Evolutionary conservation across 2,329 filamentous ascomycete genomes (phyloP).

Genomic region (Gremmenia infestans): DNA sequence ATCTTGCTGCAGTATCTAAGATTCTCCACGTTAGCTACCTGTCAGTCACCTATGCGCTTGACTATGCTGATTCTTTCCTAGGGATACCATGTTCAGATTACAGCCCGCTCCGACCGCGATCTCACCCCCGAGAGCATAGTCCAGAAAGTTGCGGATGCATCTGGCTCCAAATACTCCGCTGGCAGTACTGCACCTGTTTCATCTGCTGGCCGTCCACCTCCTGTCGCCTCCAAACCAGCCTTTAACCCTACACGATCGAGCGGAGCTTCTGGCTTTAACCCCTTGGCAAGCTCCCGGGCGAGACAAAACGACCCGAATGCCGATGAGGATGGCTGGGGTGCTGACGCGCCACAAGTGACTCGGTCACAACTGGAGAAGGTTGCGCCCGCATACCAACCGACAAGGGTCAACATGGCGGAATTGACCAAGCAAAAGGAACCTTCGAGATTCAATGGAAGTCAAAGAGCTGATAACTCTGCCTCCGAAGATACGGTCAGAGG

Average conservation of each 20-base stretch:
- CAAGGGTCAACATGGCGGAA: constrained; percentile 88
- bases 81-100: constrained; percentile 97
- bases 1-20: constrained; percentile 83
- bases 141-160: constrained; percentile 90
- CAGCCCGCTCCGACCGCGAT: constrained; percentile 84
- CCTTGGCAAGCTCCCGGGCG: constrained; percentile 60
- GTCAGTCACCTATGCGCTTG: neutral
- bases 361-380: constrained; percentile 89
- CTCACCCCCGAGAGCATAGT: constrained; percentile 83
- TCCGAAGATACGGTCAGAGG: constrained; percentile 68
- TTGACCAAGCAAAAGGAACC: constrained; percentile 69
- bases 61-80: constrained; percentile 28
- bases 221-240: constrained; percentile 81
- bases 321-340: constrained; percentile 89
- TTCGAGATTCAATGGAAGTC: constrained; percentile 51
- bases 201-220: constrained; percentile 42
- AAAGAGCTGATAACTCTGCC: constrained; percentile 40
- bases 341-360: constrained; percentile 86
- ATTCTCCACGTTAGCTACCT: constrained; percentile 64
- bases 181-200: constrained; percentile 57
- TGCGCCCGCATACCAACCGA: constrained; percentile 86
- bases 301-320: constrained; percentile 50
- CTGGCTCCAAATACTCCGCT: constrained; percentile 86
- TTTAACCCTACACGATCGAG: constrained; percentile 69
- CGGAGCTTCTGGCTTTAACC: constrained; percentile 54